Base-by-base conservation (phyloP, 2,329 filamentous ascomycete genomes). In the Diaporthe vaccinii region DNA sequence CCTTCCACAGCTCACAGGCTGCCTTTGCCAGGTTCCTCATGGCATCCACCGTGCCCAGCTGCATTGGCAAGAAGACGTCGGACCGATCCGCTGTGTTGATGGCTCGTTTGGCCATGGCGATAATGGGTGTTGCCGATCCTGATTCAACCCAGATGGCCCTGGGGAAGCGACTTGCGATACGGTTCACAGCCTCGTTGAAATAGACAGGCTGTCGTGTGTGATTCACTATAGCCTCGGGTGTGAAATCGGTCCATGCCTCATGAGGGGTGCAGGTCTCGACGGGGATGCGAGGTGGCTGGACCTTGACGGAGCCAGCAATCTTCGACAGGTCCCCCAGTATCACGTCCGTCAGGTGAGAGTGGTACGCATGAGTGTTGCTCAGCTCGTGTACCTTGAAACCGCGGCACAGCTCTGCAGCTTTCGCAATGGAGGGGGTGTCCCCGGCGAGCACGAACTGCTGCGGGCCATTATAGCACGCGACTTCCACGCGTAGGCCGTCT, bases 391-490 rank as follows among this genome's bases (percentile, higher is more conserved):
- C 70, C 12, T 77, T 74, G 28, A 79, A 65, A 22, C 20, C 6
- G 28, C 39, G 44, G 41, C n/a, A 78, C 46, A 80, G 77, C 20
- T 67, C 22, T 71, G 17, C 17, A 75, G 49, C n/a, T 74, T 55
- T 9, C 44, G 68, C 14, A 79, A 84, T 80, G 2, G 80, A 76
- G 1, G 75, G 57, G 5, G 39, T 67, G 17, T 80, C 78, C 0
- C 84, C 83, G 10, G 80, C 83, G 3, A 84, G 58, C 2, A 82
- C 82, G 34, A 81, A 80, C 55, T 78, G 81, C 7, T 72, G 71
- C 1, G 81, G 78, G 1, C 81, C 81, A 62, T 84, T 84, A 51
- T 80, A 82, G 74, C 83, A 84, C 0, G 83, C 83, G 49, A 86
- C 68, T 10, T 79, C 78, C 17, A 79, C 8, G 1, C 39, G 46